Conservation (phyloP, 1,139 yeast species). For the Wickerhamiella infanticola region DNA sequence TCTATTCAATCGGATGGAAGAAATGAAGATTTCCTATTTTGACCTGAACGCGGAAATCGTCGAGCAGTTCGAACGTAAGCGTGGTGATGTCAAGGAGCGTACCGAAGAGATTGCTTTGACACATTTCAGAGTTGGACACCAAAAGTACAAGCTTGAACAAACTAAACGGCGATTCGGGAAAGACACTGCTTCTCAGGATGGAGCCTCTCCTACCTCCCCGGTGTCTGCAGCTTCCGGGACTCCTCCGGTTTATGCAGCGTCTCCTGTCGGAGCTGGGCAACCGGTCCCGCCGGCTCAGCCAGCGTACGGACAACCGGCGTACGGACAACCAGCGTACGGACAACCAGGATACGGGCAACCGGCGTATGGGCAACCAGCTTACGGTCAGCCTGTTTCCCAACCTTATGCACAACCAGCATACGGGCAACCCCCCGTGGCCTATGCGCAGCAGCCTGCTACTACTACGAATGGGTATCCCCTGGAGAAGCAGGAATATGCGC, state of each 20-base stretch:
- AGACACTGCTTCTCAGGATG: slow-evolving; percentile 24
- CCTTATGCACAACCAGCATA: slow-evolving; percentile 5
- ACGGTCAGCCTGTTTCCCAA: slow-evolving; percentile 19
- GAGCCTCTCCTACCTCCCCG: slow-evolving; percentile 15
- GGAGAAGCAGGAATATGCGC: slow-evolving; percentile 3
- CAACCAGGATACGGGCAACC: slow-evolving; percentile 23
- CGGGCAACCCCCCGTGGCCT: slow-evolving; percentile 5
- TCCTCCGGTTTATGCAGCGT: slow-evolving; percentile 12
- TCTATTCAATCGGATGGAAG: slow-evolving; percentile 78
- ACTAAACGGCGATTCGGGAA: slow-evolving; percentile 62
- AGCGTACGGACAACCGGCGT: slow-evolving; percentile 16
- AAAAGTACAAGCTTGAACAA: slow-evolving; percentile 67
- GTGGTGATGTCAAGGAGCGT: slow-evolving; percentile 82
- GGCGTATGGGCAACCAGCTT: slow-evolving; percentile 16
- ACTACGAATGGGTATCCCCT: slow-evolving; percentile 4
- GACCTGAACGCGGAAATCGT: slow-evolving; percentile 70
- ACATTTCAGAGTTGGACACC: slow-evolving; percentile 79
- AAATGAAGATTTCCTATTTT: slow-evolving; percentile 91
- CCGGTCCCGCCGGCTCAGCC: slow-evolving; percentile 12
- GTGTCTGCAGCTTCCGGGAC: slow-evolving; percentile 22
- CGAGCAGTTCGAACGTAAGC: slow-evolving; percentile 61
- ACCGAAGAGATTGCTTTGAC: slow-evolving; percentile 56
- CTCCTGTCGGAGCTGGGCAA: slow-evolving; percentile 16
- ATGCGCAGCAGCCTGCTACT: slow-evolving; percentile 9
- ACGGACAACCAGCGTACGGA: slow-evolving; percentile 13